A percentile compares a stretch with the other conserved stretches of the same genome.
Evolutionary conservation across 441 rosid species (phyloP).

Genomic region (Euphorbia corollata): DNA sequence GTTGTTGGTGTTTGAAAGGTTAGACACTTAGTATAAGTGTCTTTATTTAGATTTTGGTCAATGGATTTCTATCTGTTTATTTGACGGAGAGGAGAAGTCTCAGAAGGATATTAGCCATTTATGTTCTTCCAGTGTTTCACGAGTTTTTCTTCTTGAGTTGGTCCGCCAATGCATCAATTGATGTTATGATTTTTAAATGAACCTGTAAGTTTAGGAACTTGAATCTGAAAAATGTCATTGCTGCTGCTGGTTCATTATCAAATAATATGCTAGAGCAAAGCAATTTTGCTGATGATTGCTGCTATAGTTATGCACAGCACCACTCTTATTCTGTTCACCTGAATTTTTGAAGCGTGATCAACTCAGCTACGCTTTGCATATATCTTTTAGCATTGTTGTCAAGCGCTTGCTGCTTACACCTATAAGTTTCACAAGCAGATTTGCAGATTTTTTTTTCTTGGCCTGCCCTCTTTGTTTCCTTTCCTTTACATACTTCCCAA

Average conservation of each 20-base stretch:
- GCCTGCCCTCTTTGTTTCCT: neutral
- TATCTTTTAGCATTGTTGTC: neutral
- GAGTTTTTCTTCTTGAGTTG: neutral
- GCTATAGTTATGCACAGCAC: neutral
- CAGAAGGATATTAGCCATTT: neutral
- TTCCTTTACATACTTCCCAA: neutral
- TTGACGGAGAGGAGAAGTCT: neutral
- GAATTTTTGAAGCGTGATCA: neutral
- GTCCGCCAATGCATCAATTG: neutral
- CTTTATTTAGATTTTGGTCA: neutral
- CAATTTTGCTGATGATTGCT: neutral
- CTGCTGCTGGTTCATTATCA: neutral
- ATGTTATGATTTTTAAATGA: neutral
- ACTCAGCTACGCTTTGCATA: neutral
- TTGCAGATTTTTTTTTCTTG: neutral
- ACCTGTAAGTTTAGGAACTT: neutral
- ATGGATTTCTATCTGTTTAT: neutral
- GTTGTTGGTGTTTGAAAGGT: constrained; percentile 2
- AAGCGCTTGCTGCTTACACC: neutral
- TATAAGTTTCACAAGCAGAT: neutral
- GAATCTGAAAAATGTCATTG: neutral
- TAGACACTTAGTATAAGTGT: neutral
- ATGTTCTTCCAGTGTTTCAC: neutral
- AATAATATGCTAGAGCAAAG: neutral
- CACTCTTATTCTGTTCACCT: neutral